Base-by-base conservation (phyloP, 129 eudicot genomes). In the Calendula officinalis region DNA sequence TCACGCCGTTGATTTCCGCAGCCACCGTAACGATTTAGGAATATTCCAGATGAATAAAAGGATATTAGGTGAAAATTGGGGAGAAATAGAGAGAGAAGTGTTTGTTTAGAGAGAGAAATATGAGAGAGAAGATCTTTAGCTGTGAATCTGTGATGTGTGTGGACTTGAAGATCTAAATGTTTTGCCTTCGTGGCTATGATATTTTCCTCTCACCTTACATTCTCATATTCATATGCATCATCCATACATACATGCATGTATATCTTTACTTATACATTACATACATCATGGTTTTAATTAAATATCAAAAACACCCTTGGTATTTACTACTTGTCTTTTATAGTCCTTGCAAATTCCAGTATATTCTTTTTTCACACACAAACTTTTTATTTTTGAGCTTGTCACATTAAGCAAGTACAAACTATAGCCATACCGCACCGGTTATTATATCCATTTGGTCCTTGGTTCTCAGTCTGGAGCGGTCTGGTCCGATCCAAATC, bases 181-280 rank as follows among this genome's bases (percentile, higher is more conserved):
- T 40, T 8, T 69, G 95, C 80, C 46, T 70, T 75, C 91, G 98
- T 87, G 98, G 91, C 94, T 60, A 75, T 75, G 98, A 91, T 91
- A 87, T 91, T 91, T 91, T 91, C 77, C 88, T 81, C 84, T 67
- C 82, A 56, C 76, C 77, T 58, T 52, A 15, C 39, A 56, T 39
- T 46, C 13, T 48, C 15, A 14, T 48, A 12, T 14, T 14, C 2
- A 58, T 15, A 14, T 41, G 30, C 30, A 13, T 40, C n/a, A 34
- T 72, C 3, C 37, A 13, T 37, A 14, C 61, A 56, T 47, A 16
- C 38, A 43, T 56, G 35, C 42, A n/a, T n/a, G n/a, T n/a, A n/a
- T 10, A 6, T 2, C 6, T 9, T 42, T 43, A 8, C 4, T n/a
- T 67, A 8, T 13, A 36, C 4, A 16, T 39, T 45, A 13, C 17